Percentiles rank a stretch among this genome's conserved stretches.
These are phyloP conservation scores for Globisporangium middletonii DNA, from an alignment of 352 stramenopile species.

Conservation along the genomic window DNA sequence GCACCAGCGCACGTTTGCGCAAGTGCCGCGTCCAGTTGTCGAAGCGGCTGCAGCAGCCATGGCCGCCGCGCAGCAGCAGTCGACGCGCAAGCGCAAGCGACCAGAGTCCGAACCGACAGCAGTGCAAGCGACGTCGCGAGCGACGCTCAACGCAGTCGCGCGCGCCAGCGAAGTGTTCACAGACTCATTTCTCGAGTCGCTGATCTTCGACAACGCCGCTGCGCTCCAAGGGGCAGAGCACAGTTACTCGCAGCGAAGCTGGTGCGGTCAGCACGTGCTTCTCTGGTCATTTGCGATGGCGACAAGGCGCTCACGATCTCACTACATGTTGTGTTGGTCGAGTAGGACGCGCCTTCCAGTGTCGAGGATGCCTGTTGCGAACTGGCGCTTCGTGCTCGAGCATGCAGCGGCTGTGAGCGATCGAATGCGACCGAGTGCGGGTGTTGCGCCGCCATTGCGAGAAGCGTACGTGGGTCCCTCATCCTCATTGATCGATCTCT, in stretches of 20 bases:
- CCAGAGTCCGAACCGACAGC: conserved; percentile 1
- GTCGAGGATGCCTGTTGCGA: conserved; percentile 55
- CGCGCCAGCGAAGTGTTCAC: conserved; percentile 29
- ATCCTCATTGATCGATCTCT: not conserved
- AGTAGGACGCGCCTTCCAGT: conserved; percentile 46
- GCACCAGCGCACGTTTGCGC: conserved; percentile 28
- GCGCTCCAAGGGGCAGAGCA: conserved; percentile 36
- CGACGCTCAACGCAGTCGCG: conserved; percentile 21
- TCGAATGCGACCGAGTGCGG: not conserved
- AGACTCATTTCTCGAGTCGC: conserved; percentile 36
- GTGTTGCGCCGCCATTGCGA: conserved; percentile 26
- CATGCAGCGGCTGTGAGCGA: conserved; percentile 14
- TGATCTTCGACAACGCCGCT: conserved; percentile 36
- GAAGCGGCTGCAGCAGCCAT: conserved; percentile 24
- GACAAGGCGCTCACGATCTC: too few species aligned
- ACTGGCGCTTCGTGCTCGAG: conserved; percentile 67
- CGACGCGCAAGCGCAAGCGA: conserved; percentile 40
- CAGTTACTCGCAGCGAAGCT: conserved; percentile 36
- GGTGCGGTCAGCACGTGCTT: conserved; percentile 15
- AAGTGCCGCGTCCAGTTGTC: conserved; percentile 33
- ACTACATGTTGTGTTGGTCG: not conserved
- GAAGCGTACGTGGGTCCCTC: conserved; percentile 22
- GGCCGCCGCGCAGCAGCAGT: not conserved
- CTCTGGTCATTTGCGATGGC: not conserved
- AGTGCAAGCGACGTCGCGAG: conserved; percentile 6